Evolutionary conservation across 2,329 filamentous ascomycete species (phyloP), one percentile per base, ranked within the genome.

Genomic region (Colletotrichum sidae): DNA sequence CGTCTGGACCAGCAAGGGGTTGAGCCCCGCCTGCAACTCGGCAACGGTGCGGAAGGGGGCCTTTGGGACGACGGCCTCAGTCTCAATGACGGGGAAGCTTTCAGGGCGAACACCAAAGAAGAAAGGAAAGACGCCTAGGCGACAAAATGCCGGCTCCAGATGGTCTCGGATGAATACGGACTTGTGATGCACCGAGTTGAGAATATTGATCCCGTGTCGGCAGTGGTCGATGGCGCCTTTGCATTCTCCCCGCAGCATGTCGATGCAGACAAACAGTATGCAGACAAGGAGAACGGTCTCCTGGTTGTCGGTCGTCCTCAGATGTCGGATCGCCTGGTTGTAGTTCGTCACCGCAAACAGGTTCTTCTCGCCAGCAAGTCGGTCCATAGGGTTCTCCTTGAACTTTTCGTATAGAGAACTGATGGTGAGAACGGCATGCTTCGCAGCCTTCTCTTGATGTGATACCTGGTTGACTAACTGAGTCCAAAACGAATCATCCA

Each of bases 251-350:
- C 76, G 75, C 1, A 82, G 70, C 60, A 80, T 76, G 66, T 82
- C 80, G 57, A 83, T 78, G 65, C 79, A 82, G 41, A 79, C 73
- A 61, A 83, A 82, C 13, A 83, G 69, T 2, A 81, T 65, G 60
- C 80, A 82, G 0, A 79, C 75, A 0, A 81, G 62, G 3, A 82
- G 68, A 3, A 81, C 75, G 0, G 76, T 69, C 38, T 79, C 75
- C 13, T 78, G 70, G 33, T 76, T 47, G 69, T 58, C 49, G 2
- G 72, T 70, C 1, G 71, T 64, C 9, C 75, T 70, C 0, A 81
- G 68, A 13, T 74, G 68, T 38, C 72, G 69, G 33, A 82, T 78
- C 1, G 80, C 80, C 0, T 73, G 69, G 61, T 81, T 82, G 64
- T 83, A 83, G 58, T 81, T 79, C 8, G 60, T 60, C 0, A 82